Percentiles rank a stretch among this genome's conserved stretches.
phyloP scores from a whole-genome alignment of 2,329 filamentous ascomycete species.

The Keithomyces neogunnii region DNA sequence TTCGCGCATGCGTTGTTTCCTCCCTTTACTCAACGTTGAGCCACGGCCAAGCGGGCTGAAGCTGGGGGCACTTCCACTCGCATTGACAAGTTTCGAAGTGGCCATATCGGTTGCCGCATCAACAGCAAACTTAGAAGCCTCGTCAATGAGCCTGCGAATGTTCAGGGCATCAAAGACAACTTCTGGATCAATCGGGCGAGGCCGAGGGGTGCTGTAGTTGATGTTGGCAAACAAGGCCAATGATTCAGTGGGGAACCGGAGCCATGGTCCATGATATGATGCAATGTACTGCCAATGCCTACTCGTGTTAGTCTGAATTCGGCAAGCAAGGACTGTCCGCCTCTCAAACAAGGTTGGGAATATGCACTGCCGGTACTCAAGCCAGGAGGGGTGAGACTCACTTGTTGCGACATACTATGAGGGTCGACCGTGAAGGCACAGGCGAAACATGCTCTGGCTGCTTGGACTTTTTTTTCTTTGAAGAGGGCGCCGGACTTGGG shows the following conservation, averaged over 20 bases:
- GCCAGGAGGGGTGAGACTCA: constrained; percentile 30
- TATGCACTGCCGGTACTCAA: background rate
- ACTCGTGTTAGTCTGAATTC: background rate
- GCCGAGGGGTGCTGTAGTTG: constrained; percentile 70
- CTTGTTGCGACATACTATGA: constrained; percentile 54
- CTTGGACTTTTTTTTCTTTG: constrained; percentile 5
- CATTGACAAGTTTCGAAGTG: constrained; percentile 52
- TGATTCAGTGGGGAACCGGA: constrained; percentile 69
- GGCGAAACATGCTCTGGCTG: background rate
- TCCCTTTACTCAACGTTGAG: constrained; percentile 63
- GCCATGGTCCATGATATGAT: constrained; percentile 75
- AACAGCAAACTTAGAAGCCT: constrained; percentile 69
- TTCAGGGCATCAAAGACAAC: constrained; percentile 80
- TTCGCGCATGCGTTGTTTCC: constrained; percentile 71
- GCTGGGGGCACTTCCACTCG: constrained; percentile 28
- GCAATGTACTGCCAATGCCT: constrained; percentile 85
- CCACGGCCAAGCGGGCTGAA: constrained; percentile 30
- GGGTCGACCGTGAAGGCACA: constrained; percentile 9
- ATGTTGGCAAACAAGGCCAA: constrained; percentile 71
- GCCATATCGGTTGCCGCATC: constrained; percentile 67
- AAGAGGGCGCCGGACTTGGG: background rate
- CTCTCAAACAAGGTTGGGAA: background rate
- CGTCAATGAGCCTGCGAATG: constrained; percentile 71
- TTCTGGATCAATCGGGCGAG: constrained; percentile 68
- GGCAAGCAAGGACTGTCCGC: background rate